Base-by-base conservation (phyloP, 1,284 basidiomycete species). In the Psilocybe mexicana region DNA sequence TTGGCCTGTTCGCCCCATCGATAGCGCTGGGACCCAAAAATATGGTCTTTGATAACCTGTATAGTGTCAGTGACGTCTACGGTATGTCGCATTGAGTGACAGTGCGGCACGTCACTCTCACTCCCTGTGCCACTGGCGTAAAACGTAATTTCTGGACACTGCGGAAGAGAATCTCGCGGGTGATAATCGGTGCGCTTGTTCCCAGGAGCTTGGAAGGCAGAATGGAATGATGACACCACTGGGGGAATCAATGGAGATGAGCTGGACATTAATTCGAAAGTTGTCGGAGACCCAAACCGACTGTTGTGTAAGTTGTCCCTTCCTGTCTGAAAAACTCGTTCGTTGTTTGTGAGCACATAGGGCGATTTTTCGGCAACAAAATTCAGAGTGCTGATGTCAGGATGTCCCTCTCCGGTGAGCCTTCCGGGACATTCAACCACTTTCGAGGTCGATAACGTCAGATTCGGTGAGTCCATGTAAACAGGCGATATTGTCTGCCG, bases 1-100 rank as follows among this genome's bases (percentile, higher is more conserved):
- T 88, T 92, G 51, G 83, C 80, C 60, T 46, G 85, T 79, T 58
- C 90, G 83, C 54, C 90, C 89, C 70, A 18, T 18, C 18, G 18
- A 18, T 90, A 80, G 53, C 91, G 86, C 63, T 91, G 77, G 14
- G 89, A 89, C 43, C 91, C 91, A 68, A 92, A 93, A 35, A 90
- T 87, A 69, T 92, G 90, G 44, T 90, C 90, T 74, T 93, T 93
- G 74, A 93, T 91, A 58, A 93, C 90, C 49, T 90, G 89, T 50
- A 93, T 81, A 30, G 91, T 93, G 33, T 88, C 87, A 48, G 87
- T 90, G 67, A 91, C 26, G 12, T 25, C 36, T 5, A 66, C 72
- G 14, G 75, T 71, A 59, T 74, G 74, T 54, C 78, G 78, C 47
- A 80, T 79, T 56, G 76, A 65, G 52, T 79, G 76, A 62, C 76